Percentiles rank a stretch among this genome's conserved stretches.
These are phyloP conservation scores for Cladosporium velox DNA, from an alignment of 2,329 filamentous ascomycete genomes.

Conservation along the genomic window DNA sequence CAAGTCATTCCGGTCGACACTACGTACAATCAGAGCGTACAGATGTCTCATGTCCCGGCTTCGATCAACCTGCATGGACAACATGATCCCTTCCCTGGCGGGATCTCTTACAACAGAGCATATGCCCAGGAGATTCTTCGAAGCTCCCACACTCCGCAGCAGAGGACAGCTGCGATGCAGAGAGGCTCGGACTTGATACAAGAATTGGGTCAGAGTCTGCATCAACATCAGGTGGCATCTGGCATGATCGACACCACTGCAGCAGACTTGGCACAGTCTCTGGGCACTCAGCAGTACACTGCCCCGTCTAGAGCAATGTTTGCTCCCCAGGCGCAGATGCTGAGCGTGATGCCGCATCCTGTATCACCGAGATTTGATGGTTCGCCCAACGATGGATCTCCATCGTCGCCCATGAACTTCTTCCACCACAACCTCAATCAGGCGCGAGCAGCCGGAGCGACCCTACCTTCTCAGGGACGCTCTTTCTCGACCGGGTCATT, in stretches of 20 bases:
- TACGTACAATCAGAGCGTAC: background rate
- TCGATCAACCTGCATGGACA: background rate
- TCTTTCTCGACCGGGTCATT: background rate
- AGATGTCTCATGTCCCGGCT: background rate
- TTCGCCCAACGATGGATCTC: background rate
- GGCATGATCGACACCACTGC: background rate
- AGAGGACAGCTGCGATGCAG: background rate
- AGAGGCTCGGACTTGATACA: background rate
- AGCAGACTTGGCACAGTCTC: background rate
- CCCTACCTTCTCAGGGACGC: background rate
- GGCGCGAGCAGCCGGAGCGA: background rate
- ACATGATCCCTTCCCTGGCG: background rate
- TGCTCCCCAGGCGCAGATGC: background rate
- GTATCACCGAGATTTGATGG: background rate
- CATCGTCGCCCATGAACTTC: background rate
- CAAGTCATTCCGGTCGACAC: background rate
- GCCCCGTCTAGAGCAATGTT: background rate
- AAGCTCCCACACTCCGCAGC: background rate
- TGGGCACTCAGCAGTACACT: background rate
- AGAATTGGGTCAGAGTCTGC: background rate
- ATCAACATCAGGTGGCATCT: background rate
- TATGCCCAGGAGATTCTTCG: background rate
- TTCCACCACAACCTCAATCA: conserved; percentile 9
- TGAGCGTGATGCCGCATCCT: background rate
- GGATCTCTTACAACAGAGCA: background rate